Percentiles rank a stretch among this genome's conserved stretches.
These are phyloP conservation scores for Orobanche coerulescens DNA, from an alignment of 257 asterid species.

Conservation along the genomic window DNA sequence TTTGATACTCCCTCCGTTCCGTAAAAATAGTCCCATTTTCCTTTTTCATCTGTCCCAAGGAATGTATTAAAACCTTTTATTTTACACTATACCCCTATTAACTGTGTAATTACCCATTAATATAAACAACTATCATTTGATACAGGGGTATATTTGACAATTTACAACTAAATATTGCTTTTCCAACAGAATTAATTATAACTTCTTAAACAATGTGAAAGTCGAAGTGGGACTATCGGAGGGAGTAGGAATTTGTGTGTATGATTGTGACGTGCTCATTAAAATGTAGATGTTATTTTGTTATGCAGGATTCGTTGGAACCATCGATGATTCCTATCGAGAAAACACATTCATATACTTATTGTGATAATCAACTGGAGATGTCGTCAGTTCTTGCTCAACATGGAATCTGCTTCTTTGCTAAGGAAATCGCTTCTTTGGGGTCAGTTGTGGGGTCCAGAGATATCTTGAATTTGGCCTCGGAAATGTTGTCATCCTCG, in stretches of 20 bases:
- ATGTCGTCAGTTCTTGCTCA: slow-evolving; percentile 63
- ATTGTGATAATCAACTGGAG: slow-evolving; percentile 61
- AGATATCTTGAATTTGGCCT: slow-evolving; percentile 47
- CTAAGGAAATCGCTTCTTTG: slow-evolving; percentile 49
- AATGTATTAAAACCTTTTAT: no score
- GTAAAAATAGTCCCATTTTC: no score
- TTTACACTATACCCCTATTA: no score
- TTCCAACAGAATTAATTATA: no score
- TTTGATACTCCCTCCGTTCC: slow-evolving; percentile 4
- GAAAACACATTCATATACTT: slow-evolving; percentile 37
- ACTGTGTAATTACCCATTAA: no score
- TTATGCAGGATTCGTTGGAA: slow-evolving; percentile 54
- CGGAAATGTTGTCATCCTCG: slow-evolving; percentile 72
- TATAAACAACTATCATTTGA: no score
- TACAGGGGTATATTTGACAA: no score
- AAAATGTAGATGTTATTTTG: background rate
- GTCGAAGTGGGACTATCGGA: no score
- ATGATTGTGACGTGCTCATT: slow-evolving; percentile 22
- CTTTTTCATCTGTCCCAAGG: no score
- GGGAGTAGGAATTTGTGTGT: no score
- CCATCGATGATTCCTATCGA: slow-evolving; percentile 33
- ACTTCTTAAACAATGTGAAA: no score
- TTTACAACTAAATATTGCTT: no score
- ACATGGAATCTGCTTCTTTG: slow-evolving; percentile 72
- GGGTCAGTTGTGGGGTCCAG: slow-evolving; percentile 35